Conservation (phyloP, 768 basidiomycete genomes). For the Sporobolomyces phaffii region DNA sequence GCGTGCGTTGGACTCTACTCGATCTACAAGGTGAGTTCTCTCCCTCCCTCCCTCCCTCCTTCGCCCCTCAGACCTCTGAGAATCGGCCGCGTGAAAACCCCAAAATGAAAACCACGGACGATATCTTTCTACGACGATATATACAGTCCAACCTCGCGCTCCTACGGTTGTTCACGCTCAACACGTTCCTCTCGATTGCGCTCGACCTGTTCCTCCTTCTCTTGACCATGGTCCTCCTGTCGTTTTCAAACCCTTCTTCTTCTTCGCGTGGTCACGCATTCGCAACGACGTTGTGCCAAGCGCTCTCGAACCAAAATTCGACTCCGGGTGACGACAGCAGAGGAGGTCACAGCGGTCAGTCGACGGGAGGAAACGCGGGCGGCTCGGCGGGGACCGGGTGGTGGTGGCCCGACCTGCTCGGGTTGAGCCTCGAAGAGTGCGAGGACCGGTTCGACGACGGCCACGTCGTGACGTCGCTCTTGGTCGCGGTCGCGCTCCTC, state of each 20-base stretch:
- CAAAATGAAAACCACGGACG: too few species aligned
- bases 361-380: too few species aligned
- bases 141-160: conserved; percentile 12
- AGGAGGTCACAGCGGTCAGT: too few species aligned
- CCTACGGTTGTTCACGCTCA: conserved; percentile 20
- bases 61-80: too few species aligned
- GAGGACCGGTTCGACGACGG: conserved; percentile 30
- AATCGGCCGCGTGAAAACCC: too few species aligned
- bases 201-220: conserved; percentile 18
- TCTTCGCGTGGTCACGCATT: neutral
- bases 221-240: conserved; percentile 8
- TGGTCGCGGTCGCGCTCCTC: neutral
- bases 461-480: neutral
- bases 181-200: conserved; percentile 19
- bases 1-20: neutral
- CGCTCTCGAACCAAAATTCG: conserved; percentile 3
- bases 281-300: conserved; percentile 27
- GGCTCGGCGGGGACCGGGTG: too few species aligned
- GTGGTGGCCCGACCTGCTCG: conserved; percentile 20
- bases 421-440: conserved; percentile 24
- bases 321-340: too few species aligned
- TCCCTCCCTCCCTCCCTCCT: too few species aligned
- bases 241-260: neutral
- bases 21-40: neutral
- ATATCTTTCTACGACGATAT: too few species aligned